A percentile compares a stretch with the other conserved stretches of the same genome.
Conservation (phyloP, 2,329 filamentous ascomycete species). For the Aspergillus ruber region DNA sequence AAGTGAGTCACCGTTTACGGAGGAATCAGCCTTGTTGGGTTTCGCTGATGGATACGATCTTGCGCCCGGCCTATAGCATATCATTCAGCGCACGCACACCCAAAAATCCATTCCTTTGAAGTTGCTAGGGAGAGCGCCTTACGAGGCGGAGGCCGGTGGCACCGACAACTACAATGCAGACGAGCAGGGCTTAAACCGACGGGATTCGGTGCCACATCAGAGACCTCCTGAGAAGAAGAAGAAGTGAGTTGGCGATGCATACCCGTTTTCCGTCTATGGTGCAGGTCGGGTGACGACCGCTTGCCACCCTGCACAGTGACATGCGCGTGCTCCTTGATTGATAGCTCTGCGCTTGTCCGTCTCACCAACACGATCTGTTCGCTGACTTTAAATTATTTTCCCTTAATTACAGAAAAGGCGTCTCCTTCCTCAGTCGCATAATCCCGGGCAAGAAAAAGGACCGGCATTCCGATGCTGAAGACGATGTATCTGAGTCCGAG, state of each 20-base stretch:
- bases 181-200: constrained; percentile 23
- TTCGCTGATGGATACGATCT: not conserved
- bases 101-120: constrained; percentile 49
- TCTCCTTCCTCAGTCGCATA: constrained; percentile 84
- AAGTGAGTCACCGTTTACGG: constrained; percentile 40
- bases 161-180: constrained; percentile 25
- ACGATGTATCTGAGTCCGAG: constrained; percentile 64
- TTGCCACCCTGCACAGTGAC: too few relatives aligned
- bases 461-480: constrained; percentile 39
- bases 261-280: not conserved
- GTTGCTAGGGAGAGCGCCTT: constrained; percentile 32
- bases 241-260: constrained; percentile 47
- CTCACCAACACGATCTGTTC: not conserved
- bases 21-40: not conserved
- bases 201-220: constrained; percentile 26
- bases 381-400: constrained; percentile 1
- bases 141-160: constrained; percentile 36
- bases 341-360: not conserved
- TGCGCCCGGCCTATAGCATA: constrained; percentile 42
- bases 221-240: constrained; percentile 50
- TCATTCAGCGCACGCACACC: constrained; percentile 62
- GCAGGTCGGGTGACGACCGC: not conserved
- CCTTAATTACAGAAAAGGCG: constrained; percentile 60
- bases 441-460: constrained; percentile 71
- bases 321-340: constrained; percentile 1